These are phyloP conservation scores for Lasiosphaeria ovina DNA, from an alignment of 495 filamentous ascomycete species.

Conservation along the genomic window DNA sequence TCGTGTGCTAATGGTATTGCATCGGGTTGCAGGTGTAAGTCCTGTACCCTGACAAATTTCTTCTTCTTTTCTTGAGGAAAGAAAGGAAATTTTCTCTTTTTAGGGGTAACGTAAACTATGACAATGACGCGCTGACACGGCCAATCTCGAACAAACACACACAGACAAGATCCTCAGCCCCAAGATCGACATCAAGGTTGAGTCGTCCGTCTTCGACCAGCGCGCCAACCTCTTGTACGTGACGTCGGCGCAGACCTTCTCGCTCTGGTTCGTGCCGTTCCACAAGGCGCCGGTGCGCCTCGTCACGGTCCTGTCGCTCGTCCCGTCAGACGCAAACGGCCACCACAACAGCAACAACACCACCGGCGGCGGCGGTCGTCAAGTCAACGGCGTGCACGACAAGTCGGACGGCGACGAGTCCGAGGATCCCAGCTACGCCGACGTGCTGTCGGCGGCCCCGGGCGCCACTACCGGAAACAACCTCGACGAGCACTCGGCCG, in stretches of 20 bases:
- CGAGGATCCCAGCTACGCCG: conserved; percentile 27
- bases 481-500: not conserved
- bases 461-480: not conserved
- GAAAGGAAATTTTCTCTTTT: not conserved
- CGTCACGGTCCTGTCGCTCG: conserved; percentile 69
- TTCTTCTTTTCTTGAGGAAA: too few species aligned
- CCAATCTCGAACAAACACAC: not conserved
- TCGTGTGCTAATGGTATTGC: not conserved
- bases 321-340: conserved; percentile 17
- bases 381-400: not conserved
- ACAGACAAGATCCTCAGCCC: conserved; percentile 73
- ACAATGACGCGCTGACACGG: not conserved
- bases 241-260: conserved; percentile 67
- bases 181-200: conserved; percentile 63
- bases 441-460: conserved; percentile 18
- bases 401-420: not conserved
- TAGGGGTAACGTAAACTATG: not conserved
- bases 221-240: conserved; percentile 64
- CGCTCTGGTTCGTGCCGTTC: conserved; percentile 73
- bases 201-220: conserved; percentile 71
- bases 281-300: conserved; percentile 64
- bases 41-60: too few species aligned
- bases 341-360: not conserved
- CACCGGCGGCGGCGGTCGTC: not conserved
- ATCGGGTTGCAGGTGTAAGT: not conserved